Evolutionary conservation across 1,284 basidiomycete genomes (phyloP).

Genomic region (Taiwanofungus camphoratus): DNA sequence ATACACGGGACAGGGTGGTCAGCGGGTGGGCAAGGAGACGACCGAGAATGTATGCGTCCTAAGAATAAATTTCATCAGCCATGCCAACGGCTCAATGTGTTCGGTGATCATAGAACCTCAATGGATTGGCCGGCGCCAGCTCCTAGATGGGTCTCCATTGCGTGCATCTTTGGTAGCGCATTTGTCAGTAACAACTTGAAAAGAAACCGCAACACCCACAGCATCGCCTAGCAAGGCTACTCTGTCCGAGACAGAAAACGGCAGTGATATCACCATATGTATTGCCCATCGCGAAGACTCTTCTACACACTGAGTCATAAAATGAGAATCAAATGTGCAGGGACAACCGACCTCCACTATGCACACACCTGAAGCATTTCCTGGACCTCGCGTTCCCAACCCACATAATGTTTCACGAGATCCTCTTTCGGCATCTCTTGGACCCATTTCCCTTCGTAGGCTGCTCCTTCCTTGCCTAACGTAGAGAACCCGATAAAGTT

Average conservation of each 20-base stretch:
- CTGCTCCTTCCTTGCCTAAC: slow-evolving; percentile 29
- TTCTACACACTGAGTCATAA: slow-evolving; percentile 27
- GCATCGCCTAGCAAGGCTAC: slow-evolving; percentile 43
- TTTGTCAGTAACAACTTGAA: background rate
- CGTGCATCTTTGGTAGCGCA: slow-evolving; percentile 38
- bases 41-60: slow-evolving; percentile 34
- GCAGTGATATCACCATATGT: slow-evolving; percentile 33
- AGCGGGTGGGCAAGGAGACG: slow-evolving; percentile 26
- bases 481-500: slow-evolving; percentile 36
- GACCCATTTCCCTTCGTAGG: slow-evolving; percentile 31
- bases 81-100: background rate
- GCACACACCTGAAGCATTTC: slow-evolving; percentile 27
- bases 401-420: slow-evolving; percentile 26
- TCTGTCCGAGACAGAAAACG: slow-evolving; percentile 30
- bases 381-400: slow-evolving; percentile 35
- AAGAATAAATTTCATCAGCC: background rate
- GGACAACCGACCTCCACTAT: background rate
- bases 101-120: slow-evolving; percentile 32
- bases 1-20: slow-evolving; percentile 17
- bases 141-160: slow-evolving; percentile 44
- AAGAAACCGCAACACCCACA: slow-evolving; percentile 19
- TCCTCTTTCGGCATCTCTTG: slow-evolving; percentile 29
- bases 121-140: slow-evolving; percentile 51
- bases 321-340: background rate
- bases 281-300: slow-evolving; percentile 40